Evolutionary conservation across 345 rosid genomes (phyloP).

Genomic region (Erodium maritimum): DNA sequence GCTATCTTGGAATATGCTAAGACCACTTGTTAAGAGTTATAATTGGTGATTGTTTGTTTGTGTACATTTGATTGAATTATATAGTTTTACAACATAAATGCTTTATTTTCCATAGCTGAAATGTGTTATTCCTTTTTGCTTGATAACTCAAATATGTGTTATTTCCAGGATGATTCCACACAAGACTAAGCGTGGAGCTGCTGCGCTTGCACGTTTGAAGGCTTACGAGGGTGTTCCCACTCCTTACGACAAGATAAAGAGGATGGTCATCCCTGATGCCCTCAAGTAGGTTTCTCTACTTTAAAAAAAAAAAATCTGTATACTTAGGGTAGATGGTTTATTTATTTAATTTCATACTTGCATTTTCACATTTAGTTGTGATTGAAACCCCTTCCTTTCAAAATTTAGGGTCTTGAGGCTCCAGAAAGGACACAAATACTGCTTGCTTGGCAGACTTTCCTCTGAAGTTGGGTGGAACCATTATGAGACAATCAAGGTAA

Average conservation of each 20-base stretch:
- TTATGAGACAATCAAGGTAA: conserved; percentile 64
- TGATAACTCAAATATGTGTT: not conserved
- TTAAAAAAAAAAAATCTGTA: too few relatives aligned
- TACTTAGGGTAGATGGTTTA: too few relatives aligned
- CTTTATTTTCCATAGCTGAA: too few relatives aligned
- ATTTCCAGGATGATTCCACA: conserved; percentile 66
- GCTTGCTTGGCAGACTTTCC: conserved; percentile 57
- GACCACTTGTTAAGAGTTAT: too few relatives aligned
- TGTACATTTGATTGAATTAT: too few relatives aligned
- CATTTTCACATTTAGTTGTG: not conserved
- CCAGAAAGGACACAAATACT: conserved; percentile 68
- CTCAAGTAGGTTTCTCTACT: conserved; percentile 38
- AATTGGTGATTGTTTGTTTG: too few relatives aligned
- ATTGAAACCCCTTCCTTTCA: not conserved
- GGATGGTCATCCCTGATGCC: conserved; percentile 90
- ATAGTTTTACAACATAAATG: too few relatives aligned
- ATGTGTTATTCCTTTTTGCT: too few relatives aligned
- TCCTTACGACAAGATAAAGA: conserved; percentile 71
- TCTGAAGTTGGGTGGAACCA: conserved; percentile 85
- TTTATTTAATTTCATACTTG: too few relatives aligned
- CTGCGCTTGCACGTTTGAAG: conserved; percentile 71
- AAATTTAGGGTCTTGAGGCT: conserved; percentile 76
- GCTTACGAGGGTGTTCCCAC: conserved; percentile 72
- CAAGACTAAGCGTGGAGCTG: conserved; percentile 84
- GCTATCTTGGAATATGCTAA: too few relatives aligned